Conservation (phyloP, 805 yeast species). For the Candida dajiaensis region DNA sequence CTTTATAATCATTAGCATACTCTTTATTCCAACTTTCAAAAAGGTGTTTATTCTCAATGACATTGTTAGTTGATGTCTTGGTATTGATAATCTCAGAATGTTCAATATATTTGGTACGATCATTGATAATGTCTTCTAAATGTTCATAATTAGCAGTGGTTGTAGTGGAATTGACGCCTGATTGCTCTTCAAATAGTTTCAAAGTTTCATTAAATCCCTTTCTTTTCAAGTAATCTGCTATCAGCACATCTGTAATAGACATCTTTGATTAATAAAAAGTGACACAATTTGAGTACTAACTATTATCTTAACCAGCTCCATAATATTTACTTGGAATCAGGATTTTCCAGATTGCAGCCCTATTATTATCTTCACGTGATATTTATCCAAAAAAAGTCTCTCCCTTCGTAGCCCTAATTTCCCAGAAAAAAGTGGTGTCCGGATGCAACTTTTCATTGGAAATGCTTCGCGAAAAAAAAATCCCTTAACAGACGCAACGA, state of each 20-base stretch:
- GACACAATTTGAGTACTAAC: neutral
- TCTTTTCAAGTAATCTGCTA: conserved; percentile 56
- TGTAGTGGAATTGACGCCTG: conserved; percentile 3
- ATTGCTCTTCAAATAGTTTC: conserved; percentile 37
- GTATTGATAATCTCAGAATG: conserved; percentile 4
- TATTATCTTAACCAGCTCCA: no score
- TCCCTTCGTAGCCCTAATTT: neutral
- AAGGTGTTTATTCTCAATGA: conserved; percentile 4
- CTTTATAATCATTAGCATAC: neutral
- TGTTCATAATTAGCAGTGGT: conserved; percentile 24
- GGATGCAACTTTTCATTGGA: no score
- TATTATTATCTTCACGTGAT: neutral
- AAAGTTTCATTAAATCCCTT: conserved; percentile 43
- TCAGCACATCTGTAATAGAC: conserved; percentile 28
- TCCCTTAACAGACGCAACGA: no score
- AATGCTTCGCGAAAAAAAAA: no score
- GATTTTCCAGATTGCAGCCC: neutral
- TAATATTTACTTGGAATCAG: no score
- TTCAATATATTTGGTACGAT: conserved; percentile 28
- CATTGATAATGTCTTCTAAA: conserved; percentile 34
- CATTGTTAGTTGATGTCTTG: neutral
- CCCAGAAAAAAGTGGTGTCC: neutral
- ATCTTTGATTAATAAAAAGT: neutral
- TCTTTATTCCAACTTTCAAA: conserved; percentile 1
- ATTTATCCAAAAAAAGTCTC: no score